These are phyloP conservation scores for Claviceps purpurea DNA, from an alignment of 2,329 filamentous ascomycete species.

Conservation along the genomic window DNA sequence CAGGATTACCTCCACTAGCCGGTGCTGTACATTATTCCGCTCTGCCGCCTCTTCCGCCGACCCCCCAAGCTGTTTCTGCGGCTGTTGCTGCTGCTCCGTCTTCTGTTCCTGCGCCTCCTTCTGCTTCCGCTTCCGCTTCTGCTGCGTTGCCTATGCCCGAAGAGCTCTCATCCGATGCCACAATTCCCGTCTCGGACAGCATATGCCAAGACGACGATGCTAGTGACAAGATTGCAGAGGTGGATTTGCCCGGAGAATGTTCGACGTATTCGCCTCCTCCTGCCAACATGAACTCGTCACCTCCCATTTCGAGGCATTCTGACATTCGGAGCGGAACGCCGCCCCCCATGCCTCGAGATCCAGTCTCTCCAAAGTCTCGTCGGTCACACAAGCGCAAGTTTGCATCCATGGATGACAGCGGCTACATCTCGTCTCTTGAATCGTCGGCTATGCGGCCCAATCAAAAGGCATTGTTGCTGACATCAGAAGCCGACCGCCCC, in stretches of 20 bases:
- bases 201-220: conserved; percentile 41
- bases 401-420: conserved; percentile 75
- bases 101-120: conserved; percentile 25
- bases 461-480: conserved; percentile 49
- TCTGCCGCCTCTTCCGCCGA: conserved; percentile 25
- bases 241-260: conserved; percentile 26
- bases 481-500: conserved; percentile 68
- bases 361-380: conserved; percentile 44
- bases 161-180: conserved; percentile 66
- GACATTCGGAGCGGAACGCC: conserved; percentile 58
- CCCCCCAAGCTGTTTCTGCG: conserved; percentile 16
- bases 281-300: conserved; percentile 74
- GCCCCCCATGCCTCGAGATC: conserved; percentile 50
- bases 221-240: conserved; percentile 29
- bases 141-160: conserved; percentile 26
- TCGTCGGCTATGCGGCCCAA: conserved; percentile 73
- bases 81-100: conserved; percentile 20
- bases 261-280: conserved; percentile 58
- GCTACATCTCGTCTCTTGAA: conserved; percentile 91
- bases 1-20: conserved; percentile 33
- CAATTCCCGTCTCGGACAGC: conserved; percentile 58
- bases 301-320: conserved; percentile 54
- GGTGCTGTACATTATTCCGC: conserved; percentile 22
- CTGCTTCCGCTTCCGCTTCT: conserved; percentile 19
- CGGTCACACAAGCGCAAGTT: conserved; percentile 65